These are phyloP conservation scores for Ascobolus immersus DNA, from an alignment of 495 filamentous ascomycete genomes.

Conservation along the genomic window DNA sequence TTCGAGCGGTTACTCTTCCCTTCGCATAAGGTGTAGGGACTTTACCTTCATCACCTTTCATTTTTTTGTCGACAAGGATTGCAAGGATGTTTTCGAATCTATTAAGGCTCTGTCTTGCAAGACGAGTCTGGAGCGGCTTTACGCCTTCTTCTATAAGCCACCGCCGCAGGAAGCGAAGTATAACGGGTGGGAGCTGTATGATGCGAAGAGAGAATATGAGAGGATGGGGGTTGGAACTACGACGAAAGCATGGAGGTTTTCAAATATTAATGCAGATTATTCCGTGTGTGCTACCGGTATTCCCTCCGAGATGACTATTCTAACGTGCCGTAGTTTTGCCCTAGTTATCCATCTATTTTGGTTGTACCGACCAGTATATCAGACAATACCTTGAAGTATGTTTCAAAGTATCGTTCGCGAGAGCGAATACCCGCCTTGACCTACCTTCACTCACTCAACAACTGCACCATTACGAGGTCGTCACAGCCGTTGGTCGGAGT, in stretches of 20 bases:
- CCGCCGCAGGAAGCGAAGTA: slow-evolving; percentile 45
- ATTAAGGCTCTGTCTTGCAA: slow-evolving; percentile 57
- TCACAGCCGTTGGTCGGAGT: slow-evolving; percentile 82
- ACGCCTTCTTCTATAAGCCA: slow-evolving; percentile 67
- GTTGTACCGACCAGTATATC: slow-evolving; percentile 70
- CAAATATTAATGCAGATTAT: slow-evolving; percentile 70
- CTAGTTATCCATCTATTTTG: slow-evolving; percentile 77
- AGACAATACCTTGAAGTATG: slow-evolving; percentile 89
- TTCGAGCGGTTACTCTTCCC: slow-evolving; percentile 49
- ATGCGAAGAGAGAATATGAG: slow-evolving; percentile 27
- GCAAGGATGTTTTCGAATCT: slow-evolving; percentile 67
- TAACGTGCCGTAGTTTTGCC: slow-evolving; percentile 42
- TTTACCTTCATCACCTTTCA: slow-evolving; percentile 83
- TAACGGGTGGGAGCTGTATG: slow-evolving; percentile 73
- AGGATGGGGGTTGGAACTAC: slow-evolving; percentile 15
- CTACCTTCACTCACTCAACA: slow-evolving; percentile 89
- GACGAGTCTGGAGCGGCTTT: slow-evolving; percentile 65
- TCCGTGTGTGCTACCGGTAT: slow-evolving; percentile 20
- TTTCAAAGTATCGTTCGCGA: slow-evolving; percentile 63
- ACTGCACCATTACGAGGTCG: slow-evolving; percentile 85
- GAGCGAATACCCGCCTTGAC: slow-evolving; percentile 67
- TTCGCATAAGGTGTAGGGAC: slow-evolving; percentile 74
- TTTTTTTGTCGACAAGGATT: slow-evolving; percentile 46
- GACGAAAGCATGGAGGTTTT: slow-evolving; percentile 61
- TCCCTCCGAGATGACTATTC: slow-evolving; percentile 3